These are phyloP conservation scores for Colletotrichum ledebouriae DNA, from an alignment of 2,329 filamentous ascomycete species.

Conservation along the genomic window DNA sequence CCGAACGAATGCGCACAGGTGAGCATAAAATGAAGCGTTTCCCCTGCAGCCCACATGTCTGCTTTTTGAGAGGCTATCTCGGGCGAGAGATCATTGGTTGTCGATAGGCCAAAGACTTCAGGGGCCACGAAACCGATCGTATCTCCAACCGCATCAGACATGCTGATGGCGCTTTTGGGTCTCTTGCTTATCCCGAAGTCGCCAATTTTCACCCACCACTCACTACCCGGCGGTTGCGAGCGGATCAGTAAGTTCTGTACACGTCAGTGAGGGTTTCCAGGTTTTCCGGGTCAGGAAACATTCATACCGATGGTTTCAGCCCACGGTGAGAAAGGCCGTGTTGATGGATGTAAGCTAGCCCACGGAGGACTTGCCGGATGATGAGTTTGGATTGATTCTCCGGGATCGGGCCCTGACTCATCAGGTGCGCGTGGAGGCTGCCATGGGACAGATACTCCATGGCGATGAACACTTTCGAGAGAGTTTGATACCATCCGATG, in stretches of 20 bases:
- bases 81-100: not conserved
- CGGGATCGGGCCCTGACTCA: conserved; percentile 13
- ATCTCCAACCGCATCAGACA: conserved; percentile 2
- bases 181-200: conserved; percentile 29
- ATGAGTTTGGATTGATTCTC: conserved; percentile 9
- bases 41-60: conserved; percentile 22
- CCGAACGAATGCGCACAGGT: conserved; percentile 24
- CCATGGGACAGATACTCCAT: conserved; percentile 20
- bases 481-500: conserved; percentile 22
- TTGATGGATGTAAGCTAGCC: conserved; percentile 24
- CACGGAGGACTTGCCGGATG: conserved; percentile 19
- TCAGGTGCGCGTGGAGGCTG: conserved; percentile 6
- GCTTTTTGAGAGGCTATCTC: conserved; percentile 14
- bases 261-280: not conserved
- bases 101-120: conserved; percentile 14
- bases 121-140: conserved; percentile 16
- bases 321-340: conserved; percentile 9
- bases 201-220: conserved; percentile 29
- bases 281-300: no score
- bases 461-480: conserved; percentile 17
- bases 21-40: conserved; percentile 15
- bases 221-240: conserved; percentile 2
- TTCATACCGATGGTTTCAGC: conserved; percentile 16
- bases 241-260: conserved; percentile 11
- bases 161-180: conserved; percentile 9